phyloP scores from a whole-genome alignment of 441 rosid genomes.

The Pelargonium australe region DNA sequence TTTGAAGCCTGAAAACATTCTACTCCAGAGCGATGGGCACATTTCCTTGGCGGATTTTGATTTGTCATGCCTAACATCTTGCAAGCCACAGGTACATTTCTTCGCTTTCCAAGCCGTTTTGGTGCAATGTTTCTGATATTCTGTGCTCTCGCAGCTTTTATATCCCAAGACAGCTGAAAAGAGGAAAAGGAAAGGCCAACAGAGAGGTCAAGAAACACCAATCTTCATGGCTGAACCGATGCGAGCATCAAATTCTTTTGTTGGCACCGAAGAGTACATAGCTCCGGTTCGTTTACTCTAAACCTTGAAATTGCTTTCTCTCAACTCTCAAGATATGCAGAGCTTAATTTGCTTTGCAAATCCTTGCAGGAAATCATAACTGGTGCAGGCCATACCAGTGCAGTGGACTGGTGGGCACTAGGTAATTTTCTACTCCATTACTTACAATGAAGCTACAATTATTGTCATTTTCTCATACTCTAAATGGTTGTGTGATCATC shows the following conservation, averaged over 20 bases:
- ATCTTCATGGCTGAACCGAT: slow-evolving; percentile 90
- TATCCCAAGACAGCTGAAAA: slow-evolving; percentile 51
- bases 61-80: slow-evolving; percentile 85
- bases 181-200: slow-evolving; percentile 35
- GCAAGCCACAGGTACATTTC: slow-evolving; percentile 72
- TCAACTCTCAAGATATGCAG: no score
- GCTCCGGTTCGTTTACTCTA: slow-evolving; percentile 62
- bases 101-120: not conserved
- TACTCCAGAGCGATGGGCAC: slow-evolving; percentile 74
- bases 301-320: not conserved
- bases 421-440: slow-evolving; percentile 37
- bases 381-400: slow-evolving; percentile 93
- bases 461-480: no score
- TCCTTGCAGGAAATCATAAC: slow-evolving; percentile 66
- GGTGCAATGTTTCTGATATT: no score
- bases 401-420: slow-evolving; percentile 99
- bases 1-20: slow-evolving; percentile 84
- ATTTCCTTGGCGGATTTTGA: slow-evolving; percentile 83
- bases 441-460: no score
- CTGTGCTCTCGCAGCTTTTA: slow-evolving; percentile 44
- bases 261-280: slow-evolving; percentile 95
- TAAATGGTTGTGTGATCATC: no score
- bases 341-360: no score
- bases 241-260: slow-evolving; percentile 96
- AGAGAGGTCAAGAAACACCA: slow-evolving; percentile 44